Conservation (phyloP, 306 rosid species). For the Prunus salicina region DNA sequence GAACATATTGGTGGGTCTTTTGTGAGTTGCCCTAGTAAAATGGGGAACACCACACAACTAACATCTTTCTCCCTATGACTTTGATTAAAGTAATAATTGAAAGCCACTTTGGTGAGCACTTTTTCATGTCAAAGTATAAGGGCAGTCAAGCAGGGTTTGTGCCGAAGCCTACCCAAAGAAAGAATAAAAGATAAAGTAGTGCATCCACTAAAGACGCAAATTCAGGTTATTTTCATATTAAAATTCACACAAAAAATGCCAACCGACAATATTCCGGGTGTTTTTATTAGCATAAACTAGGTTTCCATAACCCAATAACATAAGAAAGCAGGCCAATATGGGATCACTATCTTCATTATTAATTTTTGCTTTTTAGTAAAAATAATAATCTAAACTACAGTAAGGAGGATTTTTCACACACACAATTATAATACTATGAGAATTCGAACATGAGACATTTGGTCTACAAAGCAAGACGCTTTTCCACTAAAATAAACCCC, state of each 20-base stretch:
- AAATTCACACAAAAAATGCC: neutral
- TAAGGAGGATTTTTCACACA: fast-evolving
- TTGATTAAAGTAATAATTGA: neutral
- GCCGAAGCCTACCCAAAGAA: neutral
- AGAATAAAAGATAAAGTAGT: slow-evolving; percentile 1
- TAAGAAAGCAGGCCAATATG: neutral
- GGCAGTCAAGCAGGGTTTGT: neutral
- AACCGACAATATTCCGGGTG: neutral
- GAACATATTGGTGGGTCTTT: too few species aligned
- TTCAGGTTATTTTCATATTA: neutral
- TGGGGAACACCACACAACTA: neutral
- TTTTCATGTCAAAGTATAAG: too few species aligned
- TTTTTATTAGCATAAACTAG: neutral
- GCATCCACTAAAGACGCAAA: neutral
- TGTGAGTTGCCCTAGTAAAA: neutral
- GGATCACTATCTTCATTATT: slow-evolving; percentile 11
- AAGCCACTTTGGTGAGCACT: neutral
- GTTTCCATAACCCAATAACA: neutral
- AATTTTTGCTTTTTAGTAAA: too few species aligned
- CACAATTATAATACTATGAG: too few species aligned
- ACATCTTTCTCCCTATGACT: neutral
- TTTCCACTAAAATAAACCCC: too few species aligned
- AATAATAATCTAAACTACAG: too few species aligned
- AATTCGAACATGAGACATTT: too few species aligned
- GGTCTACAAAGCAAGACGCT: too few species aligned